phyloP scores from a whole-genome alignment of 73 alveolate genomes.

The Stentor roeselii region DNA sequence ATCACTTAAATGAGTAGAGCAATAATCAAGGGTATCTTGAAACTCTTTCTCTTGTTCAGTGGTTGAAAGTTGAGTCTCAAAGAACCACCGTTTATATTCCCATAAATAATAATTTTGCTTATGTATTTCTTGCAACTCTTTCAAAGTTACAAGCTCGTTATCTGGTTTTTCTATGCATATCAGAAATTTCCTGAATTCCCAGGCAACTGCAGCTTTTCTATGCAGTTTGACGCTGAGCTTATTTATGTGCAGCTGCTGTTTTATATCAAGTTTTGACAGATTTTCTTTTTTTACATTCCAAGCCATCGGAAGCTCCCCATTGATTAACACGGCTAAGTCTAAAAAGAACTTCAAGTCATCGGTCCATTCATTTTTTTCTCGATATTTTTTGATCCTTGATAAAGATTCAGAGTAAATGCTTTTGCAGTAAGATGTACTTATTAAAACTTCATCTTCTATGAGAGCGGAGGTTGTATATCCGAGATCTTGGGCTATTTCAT shows the following conservation, averaged over 20 bases:
- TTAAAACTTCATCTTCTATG: too few relatives aligned
- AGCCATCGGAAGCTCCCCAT: neutral
- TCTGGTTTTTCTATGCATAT: neutral
- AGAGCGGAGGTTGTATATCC: too few relatives aligned
- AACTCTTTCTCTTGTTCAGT: neutral
- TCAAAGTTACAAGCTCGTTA: neutral
- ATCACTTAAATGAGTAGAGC: neutral
- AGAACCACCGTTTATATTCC: slow-evolving; percentile 17
- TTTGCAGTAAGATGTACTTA: too few relatives aligned
- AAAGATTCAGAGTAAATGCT: too few relatives aligned
- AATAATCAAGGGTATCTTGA: neutral
- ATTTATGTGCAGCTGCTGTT: neutral
- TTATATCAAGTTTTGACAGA: neutral
- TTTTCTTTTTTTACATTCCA: slow-evolving; percentile 13
- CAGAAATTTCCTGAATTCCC: neutral
- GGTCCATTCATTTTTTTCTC: too few relatives aligned
- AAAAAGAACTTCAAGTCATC: neutral
- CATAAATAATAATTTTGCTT: slow-evolving; percentile 25
- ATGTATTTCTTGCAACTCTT: neutral
- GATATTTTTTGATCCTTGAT: too few relatives aligned
- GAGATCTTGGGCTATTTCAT: too few relatives aligned
- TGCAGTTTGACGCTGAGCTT: neutral
- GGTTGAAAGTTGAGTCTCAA: neutral
- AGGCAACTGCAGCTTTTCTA: slow-evolving; percentile 11
- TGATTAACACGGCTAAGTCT: slow-evolving; percentile 8